Base-by-base conservation (phyloP, 2,329 filamentous ascomycete species). In the Xylaria sp. region DNA sequence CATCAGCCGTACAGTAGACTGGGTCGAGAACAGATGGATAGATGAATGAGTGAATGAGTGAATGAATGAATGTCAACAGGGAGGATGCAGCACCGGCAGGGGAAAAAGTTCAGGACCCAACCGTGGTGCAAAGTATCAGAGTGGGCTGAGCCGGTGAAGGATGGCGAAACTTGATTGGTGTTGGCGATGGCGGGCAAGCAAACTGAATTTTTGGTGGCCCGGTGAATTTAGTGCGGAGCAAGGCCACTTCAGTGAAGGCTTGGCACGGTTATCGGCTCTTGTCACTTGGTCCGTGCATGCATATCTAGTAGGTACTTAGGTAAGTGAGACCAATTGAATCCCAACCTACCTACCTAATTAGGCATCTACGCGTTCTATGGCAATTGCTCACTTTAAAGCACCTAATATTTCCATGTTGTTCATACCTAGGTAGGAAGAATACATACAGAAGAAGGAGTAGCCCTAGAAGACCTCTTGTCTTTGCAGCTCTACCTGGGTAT, bases 171-270 rank as follows among this genome's bases (percentile, higher is more conserved):
- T 67, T 63, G 69, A 69, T 66, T 70, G 65, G 69, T 49, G 47
- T 57, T 55, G 51, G 49, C 2, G 9, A 10, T 36, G 7, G 20
- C 13, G 49, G 60, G 58, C 44, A 44, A 51, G 56, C 60, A 58
- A 61, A 63, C 57, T 65, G 67, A 63, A 54, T 68, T 63, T 74
- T 73, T 66, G 65, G 62, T 61, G 45, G 60, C 50, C 29, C 61
- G 27, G 65, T 70, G 67, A 65, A 67, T 70, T 74, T 55, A 66
- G 69, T 74, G 72, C 67, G 67, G 70, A 72, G 68, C 61, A 66
- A 42, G 49, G 50, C 72, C 58, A 70, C 71, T 68, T 61, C 38
- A 55, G 36, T 50, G 57, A 69, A 70, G 67, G 72, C 73, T 71
- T 74, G 58, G 50, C 50, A 20, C 27, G 42, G 61, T 20, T 65